phyloP scores from a whole-genome alignment of 2,329 filamentous ascomycete genomes.

The Aphanocladium album region DNA sequence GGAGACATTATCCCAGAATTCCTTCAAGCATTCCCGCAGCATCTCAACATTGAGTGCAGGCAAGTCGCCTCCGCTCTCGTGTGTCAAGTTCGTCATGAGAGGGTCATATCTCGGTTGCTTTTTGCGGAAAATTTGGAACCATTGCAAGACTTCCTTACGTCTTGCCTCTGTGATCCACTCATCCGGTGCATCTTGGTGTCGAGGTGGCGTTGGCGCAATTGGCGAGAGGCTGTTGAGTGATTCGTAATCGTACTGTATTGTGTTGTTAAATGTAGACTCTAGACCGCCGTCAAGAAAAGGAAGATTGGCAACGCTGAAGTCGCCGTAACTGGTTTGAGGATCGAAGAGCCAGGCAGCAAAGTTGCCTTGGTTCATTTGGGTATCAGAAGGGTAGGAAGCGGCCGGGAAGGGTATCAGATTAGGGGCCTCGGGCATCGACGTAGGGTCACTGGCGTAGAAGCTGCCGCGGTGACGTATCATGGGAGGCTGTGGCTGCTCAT shows the following conservation, averaged over 20 bases:
- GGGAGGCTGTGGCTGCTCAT: constrained; percentile 27
- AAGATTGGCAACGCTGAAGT: constrained; percentile 37
- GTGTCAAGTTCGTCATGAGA: constrained; percentile 29
- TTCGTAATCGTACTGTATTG: constrained; percentile 47
- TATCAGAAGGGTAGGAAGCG: constrained; percentile 24
- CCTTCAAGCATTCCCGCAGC: constrained; percentile 79
- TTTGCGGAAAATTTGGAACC: constrained; percentile 38
- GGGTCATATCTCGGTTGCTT: constrained; percentile 37
- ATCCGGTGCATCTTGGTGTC: constrained; percentile 35
- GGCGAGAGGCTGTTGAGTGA: constrained; percentile 44
- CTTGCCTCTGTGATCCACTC: constrained; percentile 41
- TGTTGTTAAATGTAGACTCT: constrained; percentile 47
- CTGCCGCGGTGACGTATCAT: constrained; percentile 34
- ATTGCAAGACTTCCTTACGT: constrained; percentile 39
- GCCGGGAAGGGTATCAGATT: constrained; percentile 26
- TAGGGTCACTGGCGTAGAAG: constrained; percentile 31
- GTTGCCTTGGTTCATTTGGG: constrained; percentile 35
- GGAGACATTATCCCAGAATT: constrained; percentile 84
- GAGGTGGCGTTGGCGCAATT: constrained; percentile 38
- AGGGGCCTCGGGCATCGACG: constrained; percentile 27
- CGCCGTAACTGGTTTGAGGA: constrained; percentile 35
- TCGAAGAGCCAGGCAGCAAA: constrained; percentile 51
- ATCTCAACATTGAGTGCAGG: constrained; percentile 64
- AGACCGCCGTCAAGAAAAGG: constrained; percentile 46
- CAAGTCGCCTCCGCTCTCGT: constrained; percentile 37